A percentile compares a stretch with the other conserved stretches of the same genome.
phyloP scores from a whole-genome alignment of 2,329 filamentous ascomycete genomes.

The Aspergillus sp. region DNA sequence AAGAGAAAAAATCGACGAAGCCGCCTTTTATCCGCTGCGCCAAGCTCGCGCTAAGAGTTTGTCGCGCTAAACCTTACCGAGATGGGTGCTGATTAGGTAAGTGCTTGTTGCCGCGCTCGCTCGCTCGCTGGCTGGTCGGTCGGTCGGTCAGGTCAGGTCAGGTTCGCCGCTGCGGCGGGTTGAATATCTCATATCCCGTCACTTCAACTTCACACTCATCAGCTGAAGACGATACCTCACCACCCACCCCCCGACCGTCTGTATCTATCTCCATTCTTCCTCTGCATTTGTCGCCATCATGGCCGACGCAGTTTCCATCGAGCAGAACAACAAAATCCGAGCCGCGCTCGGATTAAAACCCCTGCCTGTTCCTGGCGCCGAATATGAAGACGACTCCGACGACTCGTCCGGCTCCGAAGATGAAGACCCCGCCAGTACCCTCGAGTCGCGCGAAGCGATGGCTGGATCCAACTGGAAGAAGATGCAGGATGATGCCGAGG shows the following conservation, averaged over 20 bases:
- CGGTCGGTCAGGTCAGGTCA: too few relatives aligned
- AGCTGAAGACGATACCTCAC: neutral
- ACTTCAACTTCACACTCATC: neutral
- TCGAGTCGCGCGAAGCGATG: slow-evolving; percentile 64
- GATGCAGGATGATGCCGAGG: slow-evolving; percentile 66
- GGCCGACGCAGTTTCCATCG: slow-evolving; percentile 69
- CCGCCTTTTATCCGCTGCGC: slow-evolving; percentile 34
- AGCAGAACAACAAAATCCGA: slow-evolving; percentile 92
- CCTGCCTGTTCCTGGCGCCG: slow-evolving; percentile 73
- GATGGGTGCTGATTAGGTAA: slow-evolving; percentile 22
- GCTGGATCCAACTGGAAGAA: slow-evolving; percentile 54
- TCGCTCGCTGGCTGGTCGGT: neutral
- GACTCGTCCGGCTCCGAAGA: slow-evolving; percentile 49
- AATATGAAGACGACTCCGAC: slow-evolving; percentile 48
- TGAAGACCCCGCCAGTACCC: slow-evolving; percentile 75
- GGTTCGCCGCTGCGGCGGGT: too few relatives aligned
- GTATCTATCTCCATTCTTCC: neutral
- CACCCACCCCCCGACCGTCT: neutral
- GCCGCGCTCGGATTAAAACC: slow-evolving; percentile 87
- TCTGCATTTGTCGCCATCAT: slow-evolving; percentile 33
- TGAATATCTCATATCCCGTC: neutral
- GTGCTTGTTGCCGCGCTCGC: neutral
- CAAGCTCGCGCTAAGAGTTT: slow-evolving; percentile 27
- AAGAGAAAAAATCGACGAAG: slow-evolving; percentile 35
- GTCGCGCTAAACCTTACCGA: slow-evolving; percentile 26